Conservation (phyloP, 2,329 filamentous ascomycete species). For the Neonectria ditissima region DNA sequence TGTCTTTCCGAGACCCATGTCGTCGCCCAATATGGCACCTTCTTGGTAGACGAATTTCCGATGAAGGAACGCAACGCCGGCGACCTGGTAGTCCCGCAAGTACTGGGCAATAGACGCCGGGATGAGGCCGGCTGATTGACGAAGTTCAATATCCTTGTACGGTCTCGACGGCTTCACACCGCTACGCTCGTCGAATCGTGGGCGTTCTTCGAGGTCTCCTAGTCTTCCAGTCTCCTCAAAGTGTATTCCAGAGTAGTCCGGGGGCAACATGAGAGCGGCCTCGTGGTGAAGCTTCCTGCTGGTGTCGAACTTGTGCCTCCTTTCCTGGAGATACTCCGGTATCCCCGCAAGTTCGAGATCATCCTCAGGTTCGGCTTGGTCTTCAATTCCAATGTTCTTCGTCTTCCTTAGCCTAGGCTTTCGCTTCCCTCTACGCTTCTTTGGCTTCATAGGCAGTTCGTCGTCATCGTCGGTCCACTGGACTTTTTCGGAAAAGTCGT, state of each 20-base stretch:
- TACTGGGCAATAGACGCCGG: conserved; percentile 92
- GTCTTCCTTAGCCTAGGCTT: conserved; percentile 48
- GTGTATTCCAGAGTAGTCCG: conserved; percentile 78
- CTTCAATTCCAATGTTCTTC: conserved; percentile 41
- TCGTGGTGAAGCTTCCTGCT: conserved; percentile 70
- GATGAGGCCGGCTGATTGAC: conserved; percentile 82
- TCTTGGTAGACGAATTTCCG: conserved; percentile 90
- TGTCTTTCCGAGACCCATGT: conserved; percentile 98
- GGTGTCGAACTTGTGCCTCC: conserved; percentile 77
- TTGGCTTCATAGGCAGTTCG: conserved; percentile 68
- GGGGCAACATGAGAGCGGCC: conserved; percentile 80
- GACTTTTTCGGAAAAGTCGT: conserved; percentile 57
- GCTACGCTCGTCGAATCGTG: conserved; percentile 69
- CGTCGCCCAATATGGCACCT: conserved; percentile 91
- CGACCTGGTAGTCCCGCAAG: conserved; percentile 89
- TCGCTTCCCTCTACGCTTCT: conserved; percentile 49
- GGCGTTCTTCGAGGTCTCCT: conserved; percentile 70
- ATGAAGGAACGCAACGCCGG: conserved; percentile 87
- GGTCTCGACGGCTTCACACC: conserved; percentile 73
- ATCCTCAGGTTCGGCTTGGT: conserved; percentile 54
- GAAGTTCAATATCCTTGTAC: conserved; percentile 81
- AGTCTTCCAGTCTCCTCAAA: conserved; percentile 65
- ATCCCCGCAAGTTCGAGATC: conserved; percentile 67
- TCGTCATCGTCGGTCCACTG: conserved; percentile 71
- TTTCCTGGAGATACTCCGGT: conserved; percentile 77